A percentile compares a stretch with the other conserved stretches of the same genome.
These are phyloP conservation scores for Carnegiea gigantea DNA, from an alignment of 179 eudicot genomes.

Conservation along the genomic window DNA sequence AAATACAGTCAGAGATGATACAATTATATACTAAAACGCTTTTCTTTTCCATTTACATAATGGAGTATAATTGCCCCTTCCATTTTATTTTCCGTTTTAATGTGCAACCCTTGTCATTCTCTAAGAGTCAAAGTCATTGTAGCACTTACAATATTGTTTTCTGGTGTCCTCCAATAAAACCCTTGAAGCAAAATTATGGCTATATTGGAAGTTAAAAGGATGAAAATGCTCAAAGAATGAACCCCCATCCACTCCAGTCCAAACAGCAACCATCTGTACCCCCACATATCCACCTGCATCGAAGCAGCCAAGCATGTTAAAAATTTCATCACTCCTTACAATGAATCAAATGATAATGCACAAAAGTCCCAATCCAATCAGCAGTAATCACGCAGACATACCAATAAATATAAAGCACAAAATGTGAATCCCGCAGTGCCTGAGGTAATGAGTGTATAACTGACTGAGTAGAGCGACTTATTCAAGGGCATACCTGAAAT, in stretches of 20 bases:
- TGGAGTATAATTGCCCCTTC: background rate
- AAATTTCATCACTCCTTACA: background rate
- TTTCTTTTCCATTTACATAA: background rate
- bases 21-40: background rate
- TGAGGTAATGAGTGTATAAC: constrained; percentile 69
- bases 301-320: background rate
- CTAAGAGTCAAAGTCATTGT: background rate
- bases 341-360: background rate
- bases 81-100: too few relatives aligned
- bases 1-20: background rate
- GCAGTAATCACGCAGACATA: constrained; percentile 27
- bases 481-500: constrained; percentile 74
- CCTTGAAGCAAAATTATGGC: constrained; percentile 72
- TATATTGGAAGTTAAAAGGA: constrained; percentile 66
- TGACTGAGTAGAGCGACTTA: constrained; percentile 73
- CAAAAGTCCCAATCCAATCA: background rate
- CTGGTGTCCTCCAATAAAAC: constrained; percentile 62
- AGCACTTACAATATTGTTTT: constrained; percentile 74
- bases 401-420: constrained; percentile 61
- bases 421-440: constrained; percentile 74
- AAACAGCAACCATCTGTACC: constrained; percentile 45
- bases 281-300: constrained; percentile 68
- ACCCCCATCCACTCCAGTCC: constrained; percentile 83
- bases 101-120: too few relatives aligned
- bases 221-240: constrained; percentile 66